Evolutionary conservation across 2,329 filamentous ascomycete genomes (phyloP).

Genomic region (Neospermospora avenae): DNA sequence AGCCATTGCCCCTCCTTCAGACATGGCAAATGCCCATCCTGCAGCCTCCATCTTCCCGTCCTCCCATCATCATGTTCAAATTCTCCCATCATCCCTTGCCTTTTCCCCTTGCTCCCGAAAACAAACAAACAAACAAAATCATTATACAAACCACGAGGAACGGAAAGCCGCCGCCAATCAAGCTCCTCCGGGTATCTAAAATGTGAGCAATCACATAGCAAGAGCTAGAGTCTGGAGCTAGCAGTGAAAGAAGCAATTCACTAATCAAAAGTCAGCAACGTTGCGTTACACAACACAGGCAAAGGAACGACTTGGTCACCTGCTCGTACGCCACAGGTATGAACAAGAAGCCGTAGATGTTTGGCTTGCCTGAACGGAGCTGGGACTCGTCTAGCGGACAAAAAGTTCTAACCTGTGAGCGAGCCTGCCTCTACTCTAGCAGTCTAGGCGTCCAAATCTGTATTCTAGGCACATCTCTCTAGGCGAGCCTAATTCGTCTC

Average conservation of each 20-base stretch:
- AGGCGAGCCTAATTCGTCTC: too few relatives aligned
- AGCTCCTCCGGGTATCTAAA: not conserved
- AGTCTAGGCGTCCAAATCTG: too few relatives aligned
- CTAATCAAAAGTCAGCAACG: not conserved
- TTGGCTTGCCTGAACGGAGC: too few relatives aligned
- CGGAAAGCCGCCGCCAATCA: not conserved
- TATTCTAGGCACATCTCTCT: too few relatives aligned
- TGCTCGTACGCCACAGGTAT: not conserved
- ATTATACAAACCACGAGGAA: too few relatives aligned
- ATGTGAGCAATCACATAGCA: conserved; percentile 1
- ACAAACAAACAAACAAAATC: not conserved
- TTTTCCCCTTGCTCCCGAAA: not conserved
- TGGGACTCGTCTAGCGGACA: too few relatives aligned
- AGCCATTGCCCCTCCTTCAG: not conserved
- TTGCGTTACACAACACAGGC: not conserved
- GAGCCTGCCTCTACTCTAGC: too few relatives aligned
- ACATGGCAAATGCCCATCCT: conserved; percentile 2
- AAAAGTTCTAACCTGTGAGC: too few relatives aligned
- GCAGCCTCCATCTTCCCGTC: not conserved
- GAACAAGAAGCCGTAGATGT: not conserved
- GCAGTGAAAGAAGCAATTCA: too few relatives aligned
- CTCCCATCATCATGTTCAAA: not conserved
- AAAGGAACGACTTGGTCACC: not conserved
- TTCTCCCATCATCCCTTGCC: not conserved
- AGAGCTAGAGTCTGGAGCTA: not conserved